Percentiles rank a stretch among this genome's conserved stretches.
Evolutionary conservation across 345 rosid genomes (phyloP).

Genomic region (Rhodomyrtus tomentosa): DNA sequence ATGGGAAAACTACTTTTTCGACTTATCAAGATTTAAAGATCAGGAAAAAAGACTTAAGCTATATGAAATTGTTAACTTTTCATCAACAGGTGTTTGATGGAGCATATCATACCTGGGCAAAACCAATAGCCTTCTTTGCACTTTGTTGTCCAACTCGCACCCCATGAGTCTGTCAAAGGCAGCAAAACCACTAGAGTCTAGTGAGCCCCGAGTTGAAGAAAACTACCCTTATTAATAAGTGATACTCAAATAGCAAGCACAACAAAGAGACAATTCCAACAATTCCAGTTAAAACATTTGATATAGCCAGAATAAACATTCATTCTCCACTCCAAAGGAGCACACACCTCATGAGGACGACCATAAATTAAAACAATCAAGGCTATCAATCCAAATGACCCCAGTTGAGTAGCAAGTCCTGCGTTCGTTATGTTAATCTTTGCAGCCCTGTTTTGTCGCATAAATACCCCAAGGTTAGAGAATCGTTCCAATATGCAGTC

Average conservation of each 20-base stretch:
- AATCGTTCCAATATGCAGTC: neutral
- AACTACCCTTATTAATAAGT: neutral
- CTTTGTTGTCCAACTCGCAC: slow-evolving; percentile 54
- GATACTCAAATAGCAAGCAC: neutral
- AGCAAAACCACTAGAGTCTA: neutral
- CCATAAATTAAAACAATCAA: neutral
- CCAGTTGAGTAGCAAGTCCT: neutral
- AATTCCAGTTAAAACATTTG: neutral
- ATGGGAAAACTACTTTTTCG: neutral
- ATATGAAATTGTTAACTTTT: neutral
- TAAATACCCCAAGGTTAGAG: neutral
- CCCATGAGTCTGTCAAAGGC: slow-evolving; percentile 57
- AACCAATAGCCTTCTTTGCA: slow-evolving; percentile 73
- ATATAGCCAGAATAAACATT: neutral
- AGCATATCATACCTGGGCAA: slow-evolving; percentile 43
- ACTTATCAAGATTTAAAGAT: neutral
- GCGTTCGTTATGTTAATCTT: neutral
- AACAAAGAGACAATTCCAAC: neutral
- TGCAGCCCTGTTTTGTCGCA: neutral
- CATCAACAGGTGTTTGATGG: neutral
- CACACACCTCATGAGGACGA: neutral
- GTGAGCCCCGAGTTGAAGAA: neutral
- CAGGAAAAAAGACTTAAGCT: neutral
- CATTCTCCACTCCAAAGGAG: neutral
- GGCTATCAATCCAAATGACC: neutral